Evolutionary conservation across 164 flowering plant genomes (phyloP).

Genomic region (Chloranthus sessilifolius): DNA sequence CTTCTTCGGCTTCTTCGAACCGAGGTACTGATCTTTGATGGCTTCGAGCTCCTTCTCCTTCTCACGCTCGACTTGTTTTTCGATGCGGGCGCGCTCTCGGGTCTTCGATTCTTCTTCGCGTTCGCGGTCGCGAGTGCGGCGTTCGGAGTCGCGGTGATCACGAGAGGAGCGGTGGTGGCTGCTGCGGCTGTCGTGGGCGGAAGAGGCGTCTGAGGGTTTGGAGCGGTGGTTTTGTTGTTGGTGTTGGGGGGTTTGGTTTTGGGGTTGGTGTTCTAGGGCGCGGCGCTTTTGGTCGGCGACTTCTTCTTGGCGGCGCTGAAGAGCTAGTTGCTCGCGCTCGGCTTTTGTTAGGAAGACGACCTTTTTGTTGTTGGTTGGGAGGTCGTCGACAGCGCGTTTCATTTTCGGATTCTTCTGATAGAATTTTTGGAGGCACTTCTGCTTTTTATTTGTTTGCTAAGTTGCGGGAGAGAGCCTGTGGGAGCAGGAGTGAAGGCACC

Average conservation of each 20-base stretch:
- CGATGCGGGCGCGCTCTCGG: conserved; percentile 38
- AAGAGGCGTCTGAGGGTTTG: conserved; percentile 4
- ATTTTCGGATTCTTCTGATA: too few species aligned
- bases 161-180: conserved; percentile 27
- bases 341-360: conserved; percentile 74
- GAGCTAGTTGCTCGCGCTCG: conserved; percentile 65
- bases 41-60: conserved; percentile 42
- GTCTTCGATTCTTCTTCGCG: conserved; percentile 48
- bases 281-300: conserved; percentile 33
- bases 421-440: too few species aligned
- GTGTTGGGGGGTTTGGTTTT: conserved; percentile 10
- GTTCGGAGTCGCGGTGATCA: conserved; percentile 36
- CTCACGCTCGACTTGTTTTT: conserved; percentile 18
- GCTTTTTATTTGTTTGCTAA: too few species aligned
- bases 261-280: conserved; percentile 11
- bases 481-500: too few species aligned
- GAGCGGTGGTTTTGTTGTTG: conserved; percentile 8
- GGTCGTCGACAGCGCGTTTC: conserved; percentile 23
- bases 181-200: conserved; percentile 27
- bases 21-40: conserved; percentile 90
- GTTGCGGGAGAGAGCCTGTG: too few species aligned
- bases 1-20: conserved; percentile 89
- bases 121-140: not conserved
- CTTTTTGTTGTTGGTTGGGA: conserved; percentile 18
- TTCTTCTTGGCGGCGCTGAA: conserved; percentile 53